Conservation (phyloP, 768 basidiomycete species). For the Termitomyces sp. region DNA sequence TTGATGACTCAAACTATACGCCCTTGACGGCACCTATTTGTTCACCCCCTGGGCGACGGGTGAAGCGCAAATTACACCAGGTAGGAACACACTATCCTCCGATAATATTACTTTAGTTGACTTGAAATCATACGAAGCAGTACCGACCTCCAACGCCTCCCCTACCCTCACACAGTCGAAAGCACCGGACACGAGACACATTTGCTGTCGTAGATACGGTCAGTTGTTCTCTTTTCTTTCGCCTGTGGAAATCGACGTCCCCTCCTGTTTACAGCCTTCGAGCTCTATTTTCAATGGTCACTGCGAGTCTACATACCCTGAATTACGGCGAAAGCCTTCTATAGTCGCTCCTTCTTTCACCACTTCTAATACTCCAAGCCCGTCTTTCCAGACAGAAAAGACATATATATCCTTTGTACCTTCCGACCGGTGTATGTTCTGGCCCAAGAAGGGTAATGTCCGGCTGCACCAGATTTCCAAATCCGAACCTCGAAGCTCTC, state of each 20-base stretch:
- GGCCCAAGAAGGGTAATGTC: slow-evolving; percentile 18
- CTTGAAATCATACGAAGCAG: slow-evolving; percentile 22
- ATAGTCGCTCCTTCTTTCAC: slow-evolving; percentile 9
- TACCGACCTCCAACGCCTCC: slow-evolving; percentile 61
- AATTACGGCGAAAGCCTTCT: slow-evolving; percentile 4
- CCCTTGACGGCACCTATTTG: slow-evolving; percentile 1
- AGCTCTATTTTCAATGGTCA: not conserved
- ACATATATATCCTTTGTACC: slow-evolving; percentile 26
- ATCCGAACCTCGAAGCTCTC: not conserved
- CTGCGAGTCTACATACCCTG: not conserved
- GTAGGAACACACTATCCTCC: slow-evolving; percentile 5
- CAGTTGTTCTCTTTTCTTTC: not conserved
- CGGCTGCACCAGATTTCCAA: slow-evolving; percentile 18
- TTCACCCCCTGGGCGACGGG: slow-evolving; percentile 6
- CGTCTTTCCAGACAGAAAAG: slow-evolving; percentile 31
- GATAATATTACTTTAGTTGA: not conserved
- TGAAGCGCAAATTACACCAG: slow-evolving; percentile 18
- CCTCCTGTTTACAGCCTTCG: slow-evolving; percentile 1
- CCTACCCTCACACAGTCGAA: slow-evolving; percentile 29
- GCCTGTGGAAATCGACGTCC: not conserved
- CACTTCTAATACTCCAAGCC: slow-evolving; percentile 19
- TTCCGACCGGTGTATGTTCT: slow-evolving; percentile 21
- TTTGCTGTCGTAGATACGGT: slow-evolving; percentile 2
- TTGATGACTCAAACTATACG: slow-evolving; percentile 1
- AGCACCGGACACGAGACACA: slow-evolving; percentile 18